Percentiles rank a stretch among this genome's conserved stretches.
Conservation (phyloP, 2,329 filamentous ascomycete genomes). For the Epichloe hybrida region DNA sequence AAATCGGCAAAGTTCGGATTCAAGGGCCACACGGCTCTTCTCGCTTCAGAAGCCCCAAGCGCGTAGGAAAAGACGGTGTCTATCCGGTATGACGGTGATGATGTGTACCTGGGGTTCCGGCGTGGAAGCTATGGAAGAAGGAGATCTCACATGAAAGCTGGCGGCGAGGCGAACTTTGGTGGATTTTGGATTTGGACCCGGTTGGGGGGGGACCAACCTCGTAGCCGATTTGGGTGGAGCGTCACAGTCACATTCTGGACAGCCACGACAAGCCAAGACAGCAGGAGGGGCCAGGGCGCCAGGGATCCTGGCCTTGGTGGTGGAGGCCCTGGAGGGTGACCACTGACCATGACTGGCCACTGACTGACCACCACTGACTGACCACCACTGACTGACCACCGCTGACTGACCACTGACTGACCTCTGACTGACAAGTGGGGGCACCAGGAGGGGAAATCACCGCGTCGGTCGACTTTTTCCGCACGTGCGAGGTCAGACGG, state of each 20-base stretch:
- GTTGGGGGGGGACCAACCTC: neutral
- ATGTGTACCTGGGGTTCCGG: neutral
- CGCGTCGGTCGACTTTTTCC: neutral
- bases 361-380: too few relatives aligned
- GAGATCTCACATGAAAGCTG: neutral
- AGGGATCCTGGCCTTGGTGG: neutral
- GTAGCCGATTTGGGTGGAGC: slow-evolving; percentile 5
- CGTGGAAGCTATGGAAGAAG: neutral
- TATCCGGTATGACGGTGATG: neutral
- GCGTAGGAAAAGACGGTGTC: neutral
- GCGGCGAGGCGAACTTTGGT: neutral
- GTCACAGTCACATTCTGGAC: neutral
- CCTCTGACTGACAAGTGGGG: too few relatives aligned
- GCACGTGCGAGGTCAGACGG: neutral
- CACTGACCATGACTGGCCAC: too few relatives aligned
- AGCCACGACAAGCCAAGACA: neutral
- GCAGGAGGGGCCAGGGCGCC: neutral
- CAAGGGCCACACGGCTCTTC: neutral
- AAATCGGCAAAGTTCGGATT: neutral
- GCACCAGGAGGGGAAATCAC: too few relatives aligned
- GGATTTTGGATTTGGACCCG: neutral
- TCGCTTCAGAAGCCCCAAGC: neutral
- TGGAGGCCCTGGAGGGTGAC: neutral
- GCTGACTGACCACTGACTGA: too few relatives aligned
- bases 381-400: too few relatives aligned